Base-by-base conservation (phyloP, 495 filamentous ascomycete species). In the Podospora pseudoanserina region DNA sequence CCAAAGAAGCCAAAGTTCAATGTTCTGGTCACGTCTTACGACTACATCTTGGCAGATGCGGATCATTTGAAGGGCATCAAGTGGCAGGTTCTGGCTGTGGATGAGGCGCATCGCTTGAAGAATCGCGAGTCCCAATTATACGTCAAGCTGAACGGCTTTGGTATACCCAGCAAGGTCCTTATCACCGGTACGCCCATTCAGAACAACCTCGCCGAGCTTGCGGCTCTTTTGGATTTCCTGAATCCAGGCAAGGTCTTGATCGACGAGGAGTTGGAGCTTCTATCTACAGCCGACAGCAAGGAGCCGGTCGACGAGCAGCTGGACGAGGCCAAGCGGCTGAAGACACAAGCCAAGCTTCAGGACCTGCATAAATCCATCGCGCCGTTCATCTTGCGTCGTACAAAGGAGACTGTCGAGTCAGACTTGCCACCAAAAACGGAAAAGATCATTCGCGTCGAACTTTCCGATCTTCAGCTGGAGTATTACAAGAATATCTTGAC, bases 401-500 rank as follows among this genome's bases (percentile, higher is more conserved):
- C 95, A 9, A 99, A 99, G 78, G 91, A 95, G 69, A 96, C 92
- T 56, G 95, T 99, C 11, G 95, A 97, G 76, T 95, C 92, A 32
- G 95, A 97, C 67, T 82, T 99, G 32, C 95, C 95, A 4, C 92
- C 93, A 0, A 99, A 99, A 82, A 95, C 90, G 0, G 95, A 99
- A 75, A 98, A 97, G 81, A 99, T 98, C 71, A 97, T 99, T 74
- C 92, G 95, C 58, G 94, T 98, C 16, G 95, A 97, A 75, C 85
- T 98, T 19, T 94, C 95, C 0, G 95, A 99, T 79, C 87, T 97
- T 26, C 95, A 99, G 72, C 83, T 97, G 1, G 94, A 98, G 65
- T 97, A 97, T 74, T 99, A 99, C 79, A 97, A 97, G 74, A 97
- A 98, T 74, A 98, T 99, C 68, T 86, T 99, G 11, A 97, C 96